A percentile compares a stretch with the other conserved stretches of the same genome.
Conservation (phyloP, 1,139 yeast species). For the Lodderomyces jiufengensis region DNA sequence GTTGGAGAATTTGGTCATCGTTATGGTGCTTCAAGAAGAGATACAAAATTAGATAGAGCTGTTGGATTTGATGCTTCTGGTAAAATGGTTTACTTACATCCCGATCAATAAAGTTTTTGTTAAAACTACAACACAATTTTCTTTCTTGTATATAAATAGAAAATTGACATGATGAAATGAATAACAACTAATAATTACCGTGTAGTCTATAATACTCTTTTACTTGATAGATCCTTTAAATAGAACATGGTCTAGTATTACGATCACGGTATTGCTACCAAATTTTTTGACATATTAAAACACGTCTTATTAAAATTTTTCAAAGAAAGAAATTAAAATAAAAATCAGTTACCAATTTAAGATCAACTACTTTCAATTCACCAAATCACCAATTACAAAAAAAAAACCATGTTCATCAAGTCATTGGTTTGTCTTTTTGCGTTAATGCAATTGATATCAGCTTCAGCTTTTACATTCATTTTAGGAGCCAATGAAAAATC, state of each 20-base stretch:
- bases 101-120: slow-evolving; percentile 6
- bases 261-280: no score
- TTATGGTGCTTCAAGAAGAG: slow-evolving; percentile 89
- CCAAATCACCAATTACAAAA: no score
- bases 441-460: slow-evolving; percentile 28
- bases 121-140: no score
- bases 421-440: slow-evolving; percentile 21
- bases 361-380: neutral
- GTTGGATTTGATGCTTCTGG: slow-evolving; percentile 75
- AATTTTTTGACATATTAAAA: no score
- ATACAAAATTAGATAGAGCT: slow-evolving; percentile 79
- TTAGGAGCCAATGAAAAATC: slow-evolving; percentile 75
- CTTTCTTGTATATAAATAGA: no score
- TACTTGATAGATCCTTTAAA: no score
- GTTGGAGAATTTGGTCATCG: slow-evolving; percentile 87
- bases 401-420: slow-evolving; percentile 15
- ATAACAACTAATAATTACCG: no score
- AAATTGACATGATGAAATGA: no score
- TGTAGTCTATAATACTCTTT: no score
- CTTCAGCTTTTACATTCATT: slow-evolving; percentile 70
- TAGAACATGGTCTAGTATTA: no score
- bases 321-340: neutral
- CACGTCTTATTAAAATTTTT: no score
- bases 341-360: neutral
- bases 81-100: slow-evolving; percentile 41